Percentiles rank a stretch among this genome's conserved stretches.
phyloP scores from a whole-genome alignment of 495 filamentous ascomycete genomes.

The Melanomma pulvis-pyrius region DNA sequence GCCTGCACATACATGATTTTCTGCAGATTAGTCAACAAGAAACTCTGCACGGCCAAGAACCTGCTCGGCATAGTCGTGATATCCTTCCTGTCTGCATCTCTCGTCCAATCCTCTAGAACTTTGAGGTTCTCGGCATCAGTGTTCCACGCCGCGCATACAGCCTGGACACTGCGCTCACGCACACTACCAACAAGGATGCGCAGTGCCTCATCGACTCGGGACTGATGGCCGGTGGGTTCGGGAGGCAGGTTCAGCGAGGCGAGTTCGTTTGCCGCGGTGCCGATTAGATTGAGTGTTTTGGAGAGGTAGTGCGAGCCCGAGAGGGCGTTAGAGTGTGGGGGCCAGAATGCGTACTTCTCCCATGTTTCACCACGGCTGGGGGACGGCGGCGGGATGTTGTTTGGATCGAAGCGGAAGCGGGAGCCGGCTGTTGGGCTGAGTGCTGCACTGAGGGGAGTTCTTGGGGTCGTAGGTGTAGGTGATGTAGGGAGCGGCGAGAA shows the following conservation, averaged over 20 bases:
- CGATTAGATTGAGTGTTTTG: conserved; percentile 76
- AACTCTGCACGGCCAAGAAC: conserved; percentile 78
- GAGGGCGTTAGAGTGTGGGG: conserved; percentile 85
- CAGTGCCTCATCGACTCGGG: conserved; percentile 46
- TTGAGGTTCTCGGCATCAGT: conserved; percentile 87
- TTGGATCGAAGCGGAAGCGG: conserved; percentile 76
- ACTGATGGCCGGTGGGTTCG: conserved; percentile 49
- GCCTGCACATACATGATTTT: conserved; percentile 93
- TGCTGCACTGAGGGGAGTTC: conserved; percentile 42
- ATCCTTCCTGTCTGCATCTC: conserved; percentile 73
- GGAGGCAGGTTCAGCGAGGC: conserved; percentile 66
- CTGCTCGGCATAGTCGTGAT: conserved; percentile 85
- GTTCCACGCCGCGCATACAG: conserved; percentile 82
- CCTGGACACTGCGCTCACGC: conserved; percentile 78
- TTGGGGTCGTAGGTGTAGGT: conserved; percentile 73
- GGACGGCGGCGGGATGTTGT: conserved; percentile 74
- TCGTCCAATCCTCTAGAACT: conserved; percentile 87
- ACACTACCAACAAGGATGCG: conserved; percentile 72
- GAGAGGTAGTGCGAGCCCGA: conserved; percentile 84
- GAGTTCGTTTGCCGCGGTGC: conserved; percentile 85
- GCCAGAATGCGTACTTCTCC: conserved; percentile 98
- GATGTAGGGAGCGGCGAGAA: conserved; percentile 76
- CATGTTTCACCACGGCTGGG: conserved; percentile 76
- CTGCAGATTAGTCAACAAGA: conserved; percentile 80
- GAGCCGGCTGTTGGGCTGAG: conserved; percentile 55